Evolutionary conservation across 140 eudicot genomes (phyloP), one percentile per base, ranked within the genome.

Genomic region (Eryngium alpinum): DNA sequence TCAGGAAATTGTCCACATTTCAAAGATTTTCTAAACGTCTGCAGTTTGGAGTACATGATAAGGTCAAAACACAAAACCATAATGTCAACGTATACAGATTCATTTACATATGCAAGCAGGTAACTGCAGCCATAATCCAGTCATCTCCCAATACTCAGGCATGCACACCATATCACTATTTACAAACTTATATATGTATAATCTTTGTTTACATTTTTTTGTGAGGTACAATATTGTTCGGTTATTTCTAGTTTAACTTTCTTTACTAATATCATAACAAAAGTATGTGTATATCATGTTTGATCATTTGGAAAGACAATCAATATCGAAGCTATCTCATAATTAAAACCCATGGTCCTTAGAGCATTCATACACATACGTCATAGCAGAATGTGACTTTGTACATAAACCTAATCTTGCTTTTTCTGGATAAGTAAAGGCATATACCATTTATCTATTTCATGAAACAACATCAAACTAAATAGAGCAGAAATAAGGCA

Each of bases 1-100:
- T 34, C 34, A 31, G 11, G 18, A 34, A 78, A 59, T 78, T 78
- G 73, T 78, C 56, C 73, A 33, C 44, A 15, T 38, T 25, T 34
- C 16, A 19, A 10, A 66, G 28, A 13, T 25, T 62, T 27, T n/a
- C 53, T 7, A 59, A 67, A 71, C 66, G 51, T 69, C 69, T 53
- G 18, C 79, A 49, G 51, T 66, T 31, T 38, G 53, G 34, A 50
- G 51, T 56, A 1, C 27, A 56, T 16, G 44, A 19, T 46, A 27
- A 21, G 65, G 65, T 51, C 79, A 75, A 28, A 10, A 60, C 53
- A 22, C 31, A 78, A 60, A 78, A 78, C 57, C 43, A 60, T 57
- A 43, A 59, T 34, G 11, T 51, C 43, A 49, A 38, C 0, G 75
- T 69, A 69, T 67, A 44, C 49, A 78, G 18, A 32, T 43, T 50